Conservation (phyloP, 192 early-diverging fungal genomes). For the Mortierella hygrophila region DNA sequence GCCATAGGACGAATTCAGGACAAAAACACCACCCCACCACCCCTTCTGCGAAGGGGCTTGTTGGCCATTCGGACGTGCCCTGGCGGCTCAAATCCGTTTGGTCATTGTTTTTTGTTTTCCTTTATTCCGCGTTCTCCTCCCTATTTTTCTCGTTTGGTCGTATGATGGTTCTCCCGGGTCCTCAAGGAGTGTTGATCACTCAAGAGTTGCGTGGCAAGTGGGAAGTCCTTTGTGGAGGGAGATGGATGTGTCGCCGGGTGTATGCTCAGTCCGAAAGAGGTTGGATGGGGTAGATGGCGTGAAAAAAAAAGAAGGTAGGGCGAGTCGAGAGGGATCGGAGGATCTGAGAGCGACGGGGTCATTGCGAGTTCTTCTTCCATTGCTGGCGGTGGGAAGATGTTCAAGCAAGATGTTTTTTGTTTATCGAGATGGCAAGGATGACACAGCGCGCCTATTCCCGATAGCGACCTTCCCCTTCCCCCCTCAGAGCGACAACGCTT, state of each 20-base stretch:
- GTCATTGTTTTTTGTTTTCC: background rate
- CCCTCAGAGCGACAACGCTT: background rate
- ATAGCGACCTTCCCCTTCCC: background rate
- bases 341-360: background rate
- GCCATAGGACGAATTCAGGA: slow-evolving; percentile 16
- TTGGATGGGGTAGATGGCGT: slow-evolving; percentile 4
- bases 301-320: background rate
- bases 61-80: background rate
- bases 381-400: background rate
- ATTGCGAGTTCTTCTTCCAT: background rate
- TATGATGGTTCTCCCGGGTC: background rate
- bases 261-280: background rate
- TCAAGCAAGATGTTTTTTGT: background rate
- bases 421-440: background rate
- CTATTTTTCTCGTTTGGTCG: slow-evolving; percentile 1
- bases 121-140: background rate
- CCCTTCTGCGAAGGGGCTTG: background rate
- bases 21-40: background rate
- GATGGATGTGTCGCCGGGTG: background rate
- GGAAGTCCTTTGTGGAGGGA: slow-evolving; percentile 1
- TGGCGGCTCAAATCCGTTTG: background rate
- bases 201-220: slow-evolving; percentile 11
- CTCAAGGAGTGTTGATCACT: slow-evolving; percentile 1
- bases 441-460: background rate
- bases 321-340: background rate